Evolutionary conservation across 805 yeast genomes (phyloP).

Genomic region (Teunomyces stri): DNA sequence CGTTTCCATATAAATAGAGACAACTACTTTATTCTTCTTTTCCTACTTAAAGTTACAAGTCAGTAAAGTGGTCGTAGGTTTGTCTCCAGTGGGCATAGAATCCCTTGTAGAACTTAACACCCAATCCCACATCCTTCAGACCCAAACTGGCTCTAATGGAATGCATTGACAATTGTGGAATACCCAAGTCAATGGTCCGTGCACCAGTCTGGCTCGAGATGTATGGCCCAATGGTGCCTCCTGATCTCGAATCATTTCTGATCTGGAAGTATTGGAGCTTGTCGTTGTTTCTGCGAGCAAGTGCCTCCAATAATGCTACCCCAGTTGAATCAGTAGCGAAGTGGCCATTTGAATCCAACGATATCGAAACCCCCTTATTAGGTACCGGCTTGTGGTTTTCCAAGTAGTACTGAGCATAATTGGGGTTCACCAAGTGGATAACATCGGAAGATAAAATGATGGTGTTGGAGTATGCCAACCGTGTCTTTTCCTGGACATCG

Average conservation of each 20-base stretch:
- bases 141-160: constrained; percentile 81
- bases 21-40: too few species aligned
- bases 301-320: constrained; percentile 62
- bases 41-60: constrained; percentile 28
- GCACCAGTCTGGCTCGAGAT: constrained; percentile 65
- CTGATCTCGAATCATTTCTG: constrained; percentile 80
- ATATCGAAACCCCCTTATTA: constrained; percentile 68
- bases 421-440: constrained; percentile 78
- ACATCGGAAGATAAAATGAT: constrained; percentile 83
- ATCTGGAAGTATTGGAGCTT: constrained; percentile 79
- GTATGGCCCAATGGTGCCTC: constrained; percentile 85
- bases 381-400: constrained; percentile 80
- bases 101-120: constrained; percentile 66
- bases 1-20: too few species aligned
- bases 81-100: constrained; percentile 68
- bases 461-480: constrained; percentile 65
- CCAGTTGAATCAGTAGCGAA: constrained; percentile 83
- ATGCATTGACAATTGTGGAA: constrained; percentile 84
- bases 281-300: constrained; percentile 66
- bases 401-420: constrained; percentile 63
- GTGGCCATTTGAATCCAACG: constrained; percentile 76
- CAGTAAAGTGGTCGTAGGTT: constrained; percentile 52
- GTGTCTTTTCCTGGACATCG: constrained; percentile 26
- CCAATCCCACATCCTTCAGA: constrained; percentile 72
- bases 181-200: constrained; percentile 76